These are phyloP conservation scores for Vaccinium corymbosum DNA, from an alignment of 148 eudicot species.

Conservation along the genomic window DNA sequence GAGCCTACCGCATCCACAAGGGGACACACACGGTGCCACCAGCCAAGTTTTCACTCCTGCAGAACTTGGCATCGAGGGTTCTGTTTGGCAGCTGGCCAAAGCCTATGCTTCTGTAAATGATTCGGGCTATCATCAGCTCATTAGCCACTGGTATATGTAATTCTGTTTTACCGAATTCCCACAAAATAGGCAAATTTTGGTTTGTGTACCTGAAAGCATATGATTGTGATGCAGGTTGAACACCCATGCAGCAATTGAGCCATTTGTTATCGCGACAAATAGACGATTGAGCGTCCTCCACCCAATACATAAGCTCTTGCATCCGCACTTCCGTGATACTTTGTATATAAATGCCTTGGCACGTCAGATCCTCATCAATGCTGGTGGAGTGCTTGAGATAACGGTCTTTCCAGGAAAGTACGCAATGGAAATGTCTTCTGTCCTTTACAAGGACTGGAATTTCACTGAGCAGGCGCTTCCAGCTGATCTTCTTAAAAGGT, in stretches of 20 bases:
- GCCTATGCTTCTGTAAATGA: conserved; percentile 88
- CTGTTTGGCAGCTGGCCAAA: conserved; percentile 89
- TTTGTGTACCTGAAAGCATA: not conserved
- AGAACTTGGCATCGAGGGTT: conserved; percentile 51
- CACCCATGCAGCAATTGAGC: not conserved
- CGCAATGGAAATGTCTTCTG: conserved; percentile 4
- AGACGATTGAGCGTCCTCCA: conserved; percentile 3
- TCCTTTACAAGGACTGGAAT: conserved; percentile 7
- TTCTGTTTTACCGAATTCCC: not conserved
- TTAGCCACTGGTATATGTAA: conserved; percentile 68
- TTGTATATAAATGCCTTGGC: conserved; percentile 5
- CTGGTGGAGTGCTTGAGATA: conserved; percentile 8
- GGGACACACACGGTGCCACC: conserved; percentile 50
- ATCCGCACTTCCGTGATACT: not conserved
- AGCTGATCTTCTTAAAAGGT: conserved; percentile 4
- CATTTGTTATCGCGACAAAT: not conserved
- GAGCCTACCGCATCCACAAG: conserved; percentile 72
- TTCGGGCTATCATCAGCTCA: conserved; percentile 90
- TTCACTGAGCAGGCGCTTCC: not conserved
- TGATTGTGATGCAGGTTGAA: conserved; percentile 1
- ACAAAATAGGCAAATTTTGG: not conserved
- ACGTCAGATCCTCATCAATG: not conserved
- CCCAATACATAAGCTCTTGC: not conserved
- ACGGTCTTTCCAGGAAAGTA: conserved; percentile 1
- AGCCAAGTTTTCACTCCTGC: conserved; percentile 75